Conservation (phyloP, 2,329 filamentous ascomycete species). For the Ophiosphaerella korrae region DNA sequence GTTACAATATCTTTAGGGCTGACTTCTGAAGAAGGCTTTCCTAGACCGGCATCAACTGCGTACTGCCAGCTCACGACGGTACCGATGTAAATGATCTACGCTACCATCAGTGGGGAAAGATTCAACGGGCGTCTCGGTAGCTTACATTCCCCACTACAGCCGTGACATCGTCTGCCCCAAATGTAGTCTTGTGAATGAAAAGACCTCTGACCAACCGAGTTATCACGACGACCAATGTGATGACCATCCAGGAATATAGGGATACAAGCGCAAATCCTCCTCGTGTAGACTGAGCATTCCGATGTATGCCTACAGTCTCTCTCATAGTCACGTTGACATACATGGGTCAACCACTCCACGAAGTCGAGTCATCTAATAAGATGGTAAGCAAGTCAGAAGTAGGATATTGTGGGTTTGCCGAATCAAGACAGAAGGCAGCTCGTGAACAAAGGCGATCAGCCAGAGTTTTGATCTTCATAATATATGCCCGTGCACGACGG, state of each 20-base stretch:
- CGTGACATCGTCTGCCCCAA: conserved; percentile 23
- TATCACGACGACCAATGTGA: conserved; percentile 14
- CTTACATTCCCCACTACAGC: conserved; percentile 18
- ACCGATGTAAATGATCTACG: conserved; percentile 17
- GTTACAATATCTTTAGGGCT: conserved; percentile 2
- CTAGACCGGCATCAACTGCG: conserved; percentile 22
- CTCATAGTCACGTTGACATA: not conserved
- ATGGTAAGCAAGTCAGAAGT: too few relatives aligned
- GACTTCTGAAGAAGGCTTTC: conserved; percentile 8
- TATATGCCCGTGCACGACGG: too few relatives aligned
- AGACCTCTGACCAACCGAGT: conserved; percentile 16
- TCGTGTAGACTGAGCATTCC: conserved; percentile 11
- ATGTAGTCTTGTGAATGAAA: conserved; percentile 15
- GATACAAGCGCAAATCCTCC: conserved; percentile 22
- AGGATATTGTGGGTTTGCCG: not conserved
- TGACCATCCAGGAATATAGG: conserved; percentile 23
- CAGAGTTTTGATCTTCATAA: too few relatives aligned
- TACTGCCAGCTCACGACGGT: conserved; percentile 19
- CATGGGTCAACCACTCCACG: not conserved
- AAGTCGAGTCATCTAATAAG: too few relatives aligned
- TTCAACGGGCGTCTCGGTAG: not conserved
- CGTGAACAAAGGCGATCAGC: too few relatives aligned
- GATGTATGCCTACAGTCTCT: conserved; percentile 5
- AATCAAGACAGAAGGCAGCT: not conserved
- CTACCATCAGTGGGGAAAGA: not conserved